Evolutionary conservation across 1,284 basidiomycete genomes (phyloP).

Genomic region (Pseudozyma sp.): DNA sequence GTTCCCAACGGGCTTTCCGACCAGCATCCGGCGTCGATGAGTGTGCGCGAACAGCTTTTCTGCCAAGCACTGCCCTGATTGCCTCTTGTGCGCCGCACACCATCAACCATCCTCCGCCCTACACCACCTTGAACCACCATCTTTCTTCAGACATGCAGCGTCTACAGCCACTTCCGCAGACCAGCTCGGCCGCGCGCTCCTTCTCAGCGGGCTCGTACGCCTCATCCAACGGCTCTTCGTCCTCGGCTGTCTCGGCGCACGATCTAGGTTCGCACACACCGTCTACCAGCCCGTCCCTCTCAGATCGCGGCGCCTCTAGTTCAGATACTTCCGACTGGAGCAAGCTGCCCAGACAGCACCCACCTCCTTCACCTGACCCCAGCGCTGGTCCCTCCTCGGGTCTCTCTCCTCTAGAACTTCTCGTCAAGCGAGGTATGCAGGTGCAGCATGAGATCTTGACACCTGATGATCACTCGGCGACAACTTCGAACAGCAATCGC

Average conservation of each 20-base stretch:
- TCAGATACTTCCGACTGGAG: conserved; percentile 15
- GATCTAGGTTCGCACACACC: conserved; percentile 20
- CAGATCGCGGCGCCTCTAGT: conserved; percentile 20
- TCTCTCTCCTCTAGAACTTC: conserved; percentile 45
- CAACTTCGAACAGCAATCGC: conserved; percentile 6
- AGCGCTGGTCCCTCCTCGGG: conserved; percentile 5
- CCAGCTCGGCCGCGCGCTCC: conserved; percentile 25
- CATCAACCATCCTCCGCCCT: background rate
- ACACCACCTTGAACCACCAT: background rate
- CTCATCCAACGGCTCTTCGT: conserved; percentile 31
- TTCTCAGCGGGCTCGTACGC: conserved; percentile 34
- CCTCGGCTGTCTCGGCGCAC: conserved; percentile 12
- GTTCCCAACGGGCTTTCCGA: background rate
- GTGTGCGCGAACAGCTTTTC: background rate
- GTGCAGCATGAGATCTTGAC: conserved; percentile 41
- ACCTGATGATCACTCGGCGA: background rate
- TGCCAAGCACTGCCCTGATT: too few species aligned
- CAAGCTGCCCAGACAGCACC: conserved; percentile 13
- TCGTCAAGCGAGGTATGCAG: conserved; percentile 48
- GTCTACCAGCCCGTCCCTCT: conserved; percentile 39
- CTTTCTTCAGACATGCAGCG: conserved; percentile 15
- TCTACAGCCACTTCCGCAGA: conserved; percentile 22
- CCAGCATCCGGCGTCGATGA: background rate
- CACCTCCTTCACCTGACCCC: conserved; percentile 6
- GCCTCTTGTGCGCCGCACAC: background rate